phyloP scores from a whole-genome alignment of 768 basidiomycete species.

The Panaeolus papilionaceus region DNA sequence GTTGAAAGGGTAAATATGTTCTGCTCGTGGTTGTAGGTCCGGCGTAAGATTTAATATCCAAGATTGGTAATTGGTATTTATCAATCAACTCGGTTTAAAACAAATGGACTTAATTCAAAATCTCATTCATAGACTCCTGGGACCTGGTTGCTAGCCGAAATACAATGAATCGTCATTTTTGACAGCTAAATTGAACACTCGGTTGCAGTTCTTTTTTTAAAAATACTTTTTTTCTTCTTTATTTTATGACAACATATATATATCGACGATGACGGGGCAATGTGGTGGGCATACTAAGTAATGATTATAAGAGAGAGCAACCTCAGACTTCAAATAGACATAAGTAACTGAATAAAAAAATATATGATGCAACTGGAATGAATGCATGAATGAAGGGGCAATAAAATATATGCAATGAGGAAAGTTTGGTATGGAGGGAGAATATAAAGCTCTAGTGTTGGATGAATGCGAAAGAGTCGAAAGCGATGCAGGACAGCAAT shows the following conservation, averaged over 20 bases:
- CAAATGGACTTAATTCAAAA: conserved; percentile 9
- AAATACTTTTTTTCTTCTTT: neutral
- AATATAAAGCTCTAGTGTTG: conserved; percentile 31
- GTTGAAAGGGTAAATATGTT: conserved; percentile 13
- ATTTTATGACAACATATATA: neutral
- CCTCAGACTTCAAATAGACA: conserved; percentile 1
- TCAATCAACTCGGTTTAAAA: neutral
- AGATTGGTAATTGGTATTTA: conserved; percentile 9
- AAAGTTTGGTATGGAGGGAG: conserved; percentile 16
- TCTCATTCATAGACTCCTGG: conserved; percentile 11
- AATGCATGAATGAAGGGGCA: conserved; percentile 30
- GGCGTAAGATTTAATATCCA: conserved; percentile 6
- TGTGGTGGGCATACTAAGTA: conserved; percentile 12
- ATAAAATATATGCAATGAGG: conserved; percentile 31
- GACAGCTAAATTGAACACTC: conserved; percentile 15
- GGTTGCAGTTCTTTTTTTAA: neutral
- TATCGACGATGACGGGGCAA: neutral
- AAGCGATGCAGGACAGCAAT: conserved; percentile 48
- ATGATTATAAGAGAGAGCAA: neutral
- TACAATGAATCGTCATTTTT: neutral
- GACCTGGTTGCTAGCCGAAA: conserved; percentile 13
- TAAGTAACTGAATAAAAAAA: conserved; percentile 16
- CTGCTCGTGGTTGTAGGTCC: conserved; percentile 18
- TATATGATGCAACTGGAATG: conserved; percentile 30
- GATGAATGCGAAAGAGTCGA: conserved; percentile 32